These are phyloP conservation scores for Sporothrix brunneoviolacea DNA, from an alignment of 2,329 filamentous ascomycete species.

Conservation along the genomic window DNA sequence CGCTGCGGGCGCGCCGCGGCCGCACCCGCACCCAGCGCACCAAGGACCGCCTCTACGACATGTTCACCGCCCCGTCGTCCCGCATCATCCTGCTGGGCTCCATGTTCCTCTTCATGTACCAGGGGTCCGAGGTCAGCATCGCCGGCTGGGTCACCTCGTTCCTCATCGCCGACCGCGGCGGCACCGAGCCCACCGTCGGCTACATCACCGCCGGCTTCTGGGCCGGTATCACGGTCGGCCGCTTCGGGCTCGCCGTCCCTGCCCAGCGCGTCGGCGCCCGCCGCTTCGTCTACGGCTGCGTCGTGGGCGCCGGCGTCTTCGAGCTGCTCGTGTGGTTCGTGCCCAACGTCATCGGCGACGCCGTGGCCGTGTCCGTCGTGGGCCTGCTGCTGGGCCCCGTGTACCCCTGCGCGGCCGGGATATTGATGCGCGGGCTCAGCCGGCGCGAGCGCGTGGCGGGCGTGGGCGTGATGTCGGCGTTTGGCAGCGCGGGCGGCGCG, in stretches of 20 bases:
- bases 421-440: slow-evolving; percentile 56
- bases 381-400: slow-evolving; percentile 72
- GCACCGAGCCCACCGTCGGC: slow-evolving; percentile 63
- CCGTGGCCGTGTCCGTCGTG: slow-evolving; percentile 61
- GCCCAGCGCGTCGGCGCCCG: slow-evolving; percentile 66
- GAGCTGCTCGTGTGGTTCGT: slow-evolving; percentile 74
- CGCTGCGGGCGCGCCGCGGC: neutral
- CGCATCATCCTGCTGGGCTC: slow-evolving; percentile 65
- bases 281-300: slow-evolving; percentile 57
- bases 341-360: slow-evolving; percentile 65
- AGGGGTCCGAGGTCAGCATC: slow-evolving; percentile 77
- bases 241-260: slow-evolving; percentile 62
- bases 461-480: slow-evolving; percentile 62
- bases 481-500: slow-evolving; percentile 62
- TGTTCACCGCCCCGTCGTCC: slow-evolving; percentile 43
- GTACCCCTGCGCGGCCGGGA: slow-evolving; percentile 64
- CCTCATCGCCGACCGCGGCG: slow-evolving; percentile 64
- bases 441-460: slow-evolving; percentile 54
- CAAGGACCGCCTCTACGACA: slow-evolving; percentile 29
- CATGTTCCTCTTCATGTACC: slow-evolving; percentile 78
- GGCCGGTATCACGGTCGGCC: slow-evolving; percentile 69
- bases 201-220: slow-evolving; percentile 71
- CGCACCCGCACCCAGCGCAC: neutral
- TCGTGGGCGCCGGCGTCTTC: slow-evolving; percentile 56
- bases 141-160: slow-evolving; percentile 86